Base-by-base conservation (phyloP, 768 basidiomycete species). In the Kwoniella europaea region DNA sequence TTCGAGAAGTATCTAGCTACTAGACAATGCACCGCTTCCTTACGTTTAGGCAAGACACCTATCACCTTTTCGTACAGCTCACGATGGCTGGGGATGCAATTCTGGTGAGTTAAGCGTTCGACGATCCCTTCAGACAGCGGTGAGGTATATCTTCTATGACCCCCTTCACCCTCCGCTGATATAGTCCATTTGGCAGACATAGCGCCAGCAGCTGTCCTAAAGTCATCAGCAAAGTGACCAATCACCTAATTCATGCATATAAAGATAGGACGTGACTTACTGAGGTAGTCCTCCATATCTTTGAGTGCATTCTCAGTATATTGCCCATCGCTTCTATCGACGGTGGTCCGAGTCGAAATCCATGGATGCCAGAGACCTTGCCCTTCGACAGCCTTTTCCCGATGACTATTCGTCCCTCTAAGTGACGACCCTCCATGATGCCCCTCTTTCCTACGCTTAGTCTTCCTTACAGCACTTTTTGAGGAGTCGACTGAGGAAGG, bases 1-100 rank as follows among this genome's bases (percentile, higher is more conserved):
- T 63, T 35, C n/a, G 62, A 63, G 43, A 63, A 63, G 27, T 63
- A 63, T 16, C 62, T 44, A 10, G 43, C 43, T 16, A 63, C 62
- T 4, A 63, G 41, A 63, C 22, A 44, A 63, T 63, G 43, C n/a
- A 63, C 18, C 0, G 46, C 43, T 52, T 63, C 62, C 27, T 43
- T 63, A 12, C 41, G 35, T 50, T 24, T 63, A 7, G 62, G 62
- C 27, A 63, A 50, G 7, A 24, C 13, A 24, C 18, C 43, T 24
- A 44, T 18, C 10, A 52, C 43, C 9, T 27, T 24, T 44, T 63
- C 43, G 3, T 42, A 52, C 9, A 63, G 18, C 27, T 16, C 24
- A 15, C 43, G n/a, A 52, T 63, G 62, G 27, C 13, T 63, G 15
- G 43, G 22, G 7, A 43, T 24, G 15, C 62, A 52, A 1, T 43